Evolutionary conservation across 805 yeast species (phyloP), one percentile per base, ranked within the genome.

Genomic region (Candida rishiriensis): DNA sequence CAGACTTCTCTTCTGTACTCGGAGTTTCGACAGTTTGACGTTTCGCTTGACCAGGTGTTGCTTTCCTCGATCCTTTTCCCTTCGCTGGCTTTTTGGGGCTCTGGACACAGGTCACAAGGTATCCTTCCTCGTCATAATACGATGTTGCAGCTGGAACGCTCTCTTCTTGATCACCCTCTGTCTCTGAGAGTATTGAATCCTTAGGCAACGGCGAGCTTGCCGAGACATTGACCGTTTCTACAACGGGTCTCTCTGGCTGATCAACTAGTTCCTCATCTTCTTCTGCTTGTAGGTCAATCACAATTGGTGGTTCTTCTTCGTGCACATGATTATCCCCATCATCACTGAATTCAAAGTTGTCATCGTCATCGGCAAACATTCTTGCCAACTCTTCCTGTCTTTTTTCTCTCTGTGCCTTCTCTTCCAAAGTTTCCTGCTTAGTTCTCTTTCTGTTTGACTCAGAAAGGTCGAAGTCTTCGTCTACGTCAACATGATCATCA

Each of bases 41-140:
- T 32, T 36, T 47, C 3, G 55, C 34, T 10, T 50, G 38, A 1
- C 55, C 50, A 26, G 46, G 48, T 1, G 56, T 43, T 33, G 18
- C 36, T 30, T 38, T 30, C 37, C 46, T 38, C 30, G 39, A 34
- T 11, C 49, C 21, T 3, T 52, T 40, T 14, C 44, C 32, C 9
- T 42, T 18, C 10, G 44, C 34, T 26, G 43, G 40, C 5, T 50
- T 36, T 17, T 40, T 37, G 12, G 37, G 36, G 10, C 39, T 43
- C 33, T 30, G 13, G 15, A 46, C 44, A 17, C 47, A 53, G 1
- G 58, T 55, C 3, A 59, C 59, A 16, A 63, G 40, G 30, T 55
- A 63, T 5, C 68, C 68, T 33, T 63, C 66, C 12, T 57, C 60
- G 39, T 63, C 66, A 16, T 52, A 51, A 16, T 52, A 59, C 2